Evolutionary conservation across 2,329 filamentous ascomycete genomes (phyloP), one percentile per base, ranked within the genome.

Genomic region (Aspergillus amoenus): DNA sequence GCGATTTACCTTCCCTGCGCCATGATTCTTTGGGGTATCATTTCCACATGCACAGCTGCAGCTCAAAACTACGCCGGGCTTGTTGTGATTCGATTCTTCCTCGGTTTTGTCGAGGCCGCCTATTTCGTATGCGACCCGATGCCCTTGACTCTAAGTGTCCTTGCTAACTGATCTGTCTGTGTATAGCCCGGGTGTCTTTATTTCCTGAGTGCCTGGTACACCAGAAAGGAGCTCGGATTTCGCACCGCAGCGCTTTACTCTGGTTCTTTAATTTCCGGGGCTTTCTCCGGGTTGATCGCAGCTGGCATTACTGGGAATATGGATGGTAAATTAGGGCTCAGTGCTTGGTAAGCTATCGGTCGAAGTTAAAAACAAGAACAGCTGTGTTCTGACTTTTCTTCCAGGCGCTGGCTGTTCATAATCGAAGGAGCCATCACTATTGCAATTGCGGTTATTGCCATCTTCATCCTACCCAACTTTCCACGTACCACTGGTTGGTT

Each of bases 301-400:
- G 84, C 84, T 0, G 85, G 88, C 6, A 89, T 92, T 54, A 85
- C 83, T 0, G 76, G 78, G n/a, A 84, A 87, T 49, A 82, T 92
- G 78, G 80, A 88, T 58, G 80, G 83, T 2, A 61, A 61, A 27
- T 58, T 55, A 7, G 87, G 86, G 0, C 73, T 87, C 3, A 73
- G 78, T 2, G 85, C 85, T 4, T 91, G 82, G 87, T 73, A 67
- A 63, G 72, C 65, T 32, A 7, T 18, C 11, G 30, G 21, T 22
- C 18, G 37, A 34, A 11, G 9, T 39, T 12, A 17, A 13, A 17
- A 13, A 22, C 12, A 34, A 22, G 7, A 30, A 4, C 8, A 4
- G 4, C 27, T 9, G 27, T 30, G 2, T 30, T 12, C 27, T 30
- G 9, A 30, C 9, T 30, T 30, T 30, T 30, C 8, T 30, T 3